Evolutionary conservation across 2,329 filamentous ascomycete genomes (phyloP), one percentile per base, ranked within the genome.

Genomic region (Pochonia chlamydosporia): DNA sequence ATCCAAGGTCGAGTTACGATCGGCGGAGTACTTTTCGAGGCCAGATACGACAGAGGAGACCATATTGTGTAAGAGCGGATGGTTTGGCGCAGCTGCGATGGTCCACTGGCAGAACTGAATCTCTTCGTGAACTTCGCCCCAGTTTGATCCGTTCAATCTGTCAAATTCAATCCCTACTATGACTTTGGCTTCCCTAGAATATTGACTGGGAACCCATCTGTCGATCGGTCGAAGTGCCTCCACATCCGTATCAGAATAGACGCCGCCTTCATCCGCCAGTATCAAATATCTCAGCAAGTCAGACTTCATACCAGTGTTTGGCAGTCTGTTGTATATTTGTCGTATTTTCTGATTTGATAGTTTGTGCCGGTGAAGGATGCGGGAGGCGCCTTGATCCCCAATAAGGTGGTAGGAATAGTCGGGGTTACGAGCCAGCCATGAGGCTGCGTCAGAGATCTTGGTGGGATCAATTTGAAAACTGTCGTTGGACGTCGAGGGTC

Each of bases 201-300:
- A 36, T n/a, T n/a, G 8, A 8, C 16, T 8, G 6, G 57, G 56
- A 4, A 61, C 41, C 57, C 57, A 61, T 1, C 36, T 10, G 21
- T 74, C 63, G 44, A 81, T 63, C 0, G 78, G 71, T 25, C 69
- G 69, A 9, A 81, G 60, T 7, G 75, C 73, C 54, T 79, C 74
- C 13, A 80, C 77, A 54, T 82, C 79, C 41, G 81, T 79, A 52
- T 82, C 79, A 14, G 75, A 69, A 58, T 80, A 82, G 3, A 73
- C 55, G 16, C 72, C 66, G 14, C 66, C 65, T 26, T 64, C 58
- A 2, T 47, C 42, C 6, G 26, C 40, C 16, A 61, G 53, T 16
- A 60, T 24, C 7, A 61, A 51, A 45, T 61, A 60, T 5, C 58
- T 54, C 1, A 61, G 50, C 5, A 61, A 41, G 26, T 61, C 54